Base-by-base conservation (phyloP, 2,329 filamentous ascomycete species). In the Raffaelea ambrosiae region DNA sequence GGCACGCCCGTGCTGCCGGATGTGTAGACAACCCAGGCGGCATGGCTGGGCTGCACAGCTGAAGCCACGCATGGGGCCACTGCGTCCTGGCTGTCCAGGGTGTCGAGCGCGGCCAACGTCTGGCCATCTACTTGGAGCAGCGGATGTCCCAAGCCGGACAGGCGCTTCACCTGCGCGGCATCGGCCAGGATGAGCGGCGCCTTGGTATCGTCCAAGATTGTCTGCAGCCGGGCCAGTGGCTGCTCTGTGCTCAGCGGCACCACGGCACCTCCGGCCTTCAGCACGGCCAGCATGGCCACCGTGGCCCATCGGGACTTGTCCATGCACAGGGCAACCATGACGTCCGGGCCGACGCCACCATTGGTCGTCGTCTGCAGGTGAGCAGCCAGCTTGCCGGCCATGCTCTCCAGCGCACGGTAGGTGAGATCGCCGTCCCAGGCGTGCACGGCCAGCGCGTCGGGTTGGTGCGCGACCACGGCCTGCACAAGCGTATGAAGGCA, bases 221-320 rank as follows among this genome's bases (percentile, higher is more conserved):
- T 52, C 57, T 55, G 10, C 57, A 43, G 16, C 48, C 51, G 38
- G 54, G 48, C 4, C 47, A 55, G 56, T 19, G 65, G 60, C 20
- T 74, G 67, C 16, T 70, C 66, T 2, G 63, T 64, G 40, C 77
- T 74, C 23, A 78, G 61, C 0, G 73, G 68, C 0, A 74, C 70
- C 38, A 77, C 69, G n/a, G 67, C 67, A 1, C 68, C 73, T 13
- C 74, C 74, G 4, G 73, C 64, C 56, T 67, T 58, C 10, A 88
- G 65, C 2, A 83, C 72, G 0, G 84, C 83, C 19, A 90, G 69
- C 51, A 90, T 82, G 7, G 81, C 74, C 36, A 88, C 66, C 43
- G 88, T 83, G 0, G 86, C 72, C 60, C 84, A 76, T 14, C 80
- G 66, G 19, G 77, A 85, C 64, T 87, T 89, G 40, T 86, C 79